Base-by-base conservation (phyloP, 306 rosid genomes). In the Benincasa hispida region DNA sequence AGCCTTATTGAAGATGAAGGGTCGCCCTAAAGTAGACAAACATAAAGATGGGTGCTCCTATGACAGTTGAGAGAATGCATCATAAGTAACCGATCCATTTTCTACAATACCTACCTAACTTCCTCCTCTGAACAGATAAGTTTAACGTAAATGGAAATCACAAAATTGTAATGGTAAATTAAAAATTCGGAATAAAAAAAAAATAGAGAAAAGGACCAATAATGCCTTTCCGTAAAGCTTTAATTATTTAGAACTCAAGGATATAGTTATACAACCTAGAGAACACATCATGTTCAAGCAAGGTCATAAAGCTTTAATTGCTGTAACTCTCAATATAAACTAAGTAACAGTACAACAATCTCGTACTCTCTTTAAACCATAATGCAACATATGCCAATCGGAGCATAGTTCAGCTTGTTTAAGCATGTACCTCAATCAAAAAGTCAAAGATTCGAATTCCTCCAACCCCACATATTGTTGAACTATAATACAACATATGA, bases 1-100 rank as follows among this genome's bases (percentile, higher is more conserved):
- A 45, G 37, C 75, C 56, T 45, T 15, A 25, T 6, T 69, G 35
- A 69, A 69, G 74, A 69, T 69, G 54, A 67, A 67, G 74, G 73
- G 19, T 66, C 1, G 27, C 56, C 15, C 34, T 15, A 22, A 69
- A 69, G 0, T 41, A 69, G 37, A 34, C 21, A 21, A 66, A 66
- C 51, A 3, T 69, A 69, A 69, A 17, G 57, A 69, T n/a, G 3
- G 12, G n/a, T 24, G 56, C 57, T 22, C 24, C 19, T 14, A 69
- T 45, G 27, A 30, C 32, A 67, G 18, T 67, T 2, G 54, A 39
- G 13, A 67, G 34, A 39, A 41, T 41, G 18, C 8, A 69, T 15
- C 14, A 45, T 69, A n/a, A n/a, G n/a, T n/a, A 45, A 69, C 27
- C 21, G 1, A 27, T 70, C 57, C 21, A 47, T 68, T 42, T n/a